Base-by-base conservation (phyloP, 2,329 filamentous ascomycete species). In the Apiospora hydei region DNA sequence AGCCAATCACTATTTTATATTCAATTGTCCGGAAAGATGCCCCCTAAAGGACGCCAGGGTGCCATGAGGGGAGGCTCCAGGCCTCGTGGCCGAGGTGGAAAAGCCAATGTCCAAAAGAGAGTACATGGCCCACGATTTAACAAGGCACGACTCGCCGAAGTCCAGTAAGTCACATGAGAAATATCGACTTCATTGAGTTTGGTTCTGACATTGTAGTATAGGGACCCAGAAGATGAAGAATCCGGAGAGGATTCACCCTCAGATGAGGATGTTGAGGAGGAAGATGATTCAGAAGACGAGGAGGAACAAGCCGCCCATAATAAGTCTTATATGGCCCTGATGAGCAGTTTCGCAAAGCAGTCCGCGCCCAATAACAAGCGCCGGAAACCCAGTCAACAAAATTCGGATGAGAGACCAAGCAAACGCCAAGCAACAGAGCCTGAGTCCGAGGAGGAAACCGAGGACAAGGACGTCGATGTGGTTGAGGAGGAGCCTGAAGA, bases 301-400 rank as follows among this genome's bases (percentile, higher is more conserved):
- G 77, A 77, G 34, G 77, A 81, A n/a, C 74, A 79, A 53, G 61
- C 79, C 6, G 76, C 83, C 13, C 70, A 82, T 38, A 81, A 83
- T 38, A 84, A 85, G 43, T 86, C 90, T 4, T 92, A 92, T 74
- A 83, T 87, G 81, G 83, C 88, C 10, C 82, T 92, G 8, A 83
- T 92, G 77, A 86, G 90, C 76, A 90, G 87, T 72, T 82, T 92
- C 68, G 83, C 84, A 3, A 84, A 87, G 38, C 82, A 84, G 4
- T 77, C 81, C 30, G 81, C 78, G 3, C 86, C 85, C 2, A 85
- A 83, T 57, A 81, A 86, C 1, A 92, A 92, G 78, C 84, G 88
- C 78, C 84, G 89, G 71, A 92, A 91, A 77, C 74, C 91, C 11
- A 85, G 86, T 34, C 84, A 86, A 69, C 74, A 69, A 61, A 72